Evolutionary conservation across 1,284 basidiomycete genomes (phyloP), one percentile per base, ranked within the genome.

Genomic region (Sporisorium sorghi): DNA sequence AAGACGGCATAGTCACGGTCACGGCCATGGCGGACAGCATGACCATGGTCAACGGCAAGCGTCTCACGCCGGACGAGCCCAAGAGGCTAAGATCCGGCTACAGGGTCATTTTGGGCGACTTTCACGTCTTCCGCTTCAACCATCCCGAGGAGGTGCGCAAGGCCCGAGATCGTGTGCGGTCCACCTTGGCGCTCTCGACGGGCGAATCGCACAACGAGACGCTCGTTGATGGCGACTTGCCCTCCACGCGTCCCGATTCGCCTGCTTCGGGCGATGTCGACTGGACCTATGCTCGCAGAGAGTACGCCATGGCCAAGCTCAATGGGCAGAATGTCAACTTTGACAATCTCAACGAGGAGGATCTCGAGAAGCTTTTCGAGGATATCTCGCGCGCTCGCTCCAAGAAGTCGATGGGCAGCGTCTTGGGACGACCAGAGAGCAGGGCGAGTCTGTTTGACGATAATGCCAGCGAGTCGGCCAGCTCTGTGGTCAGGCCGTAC

Each of bases 51-150:
- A 99, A 99, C 82, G 96, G 96, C 47, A 93, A 94, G 82, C 60
- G 78, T 3, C 40, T 82, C 4, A 12, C 59, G 0, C 61, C 77
- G 5, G 73, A 71, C 32, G 75, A 82, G 65, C 80, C 80, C 0
- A 77, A 73, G 43, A 55, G 80, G 19, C 88, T 97, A 46, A 90
- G 91, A 21, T 95, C 94, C 51, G 96, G 96, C 26, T 98, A 91
- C 85, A 92, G 96, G 44, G 94, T 99, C 79, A 98, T 99, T 84
- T 88, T 99, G 53, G 95, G 96, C 57, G 95, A 98, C 79, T 91
- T 95, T 73, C 97, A 99, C 86, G 94, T 98, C 59, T 99, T 99
- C 86, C 90, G 96, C 17, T 98, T 97, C 87, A 98, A 97, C 51
- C 74, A 81, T 54, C 79, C 80, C 7, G 76, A 79, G 30, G 79